Base-by-base conservation (phyloP, 441 rosid species). In the Melastoma candidum region DNA sequence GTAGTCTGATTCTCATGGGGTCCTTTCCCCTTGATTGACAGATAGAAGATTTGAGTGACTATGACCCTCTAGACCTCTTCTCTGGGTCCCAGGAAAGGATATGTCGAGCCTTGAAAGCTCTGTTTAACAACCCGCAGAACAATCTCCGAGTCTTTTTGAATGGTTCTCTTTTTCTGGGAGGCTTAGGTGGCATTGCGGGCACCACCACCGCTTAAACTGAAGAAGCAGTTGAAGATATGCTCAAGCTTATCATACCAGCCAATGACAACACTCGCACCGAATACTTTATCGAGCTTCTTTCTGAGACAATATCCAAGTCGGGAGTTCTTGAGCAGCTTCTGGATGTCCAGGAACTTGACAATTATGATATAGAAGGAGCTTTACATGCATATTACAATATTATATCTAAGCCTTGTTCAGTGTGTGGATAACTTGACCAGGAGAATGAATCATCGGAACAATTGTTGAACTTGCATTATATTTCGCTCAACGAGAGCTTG, bases 311-410 rank as follows among this genome's bases (percentile, higher is more conserved):
- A 52, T 67, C 62, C 54, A 63, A 48, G 56, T 83, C 90, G 43
- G 64, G 75, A 65, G 87, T 84, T 32, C 59, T 93, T 48, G 72
- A 86, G 65, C 77, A 29, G 51, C 97, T 88, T 67, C 90, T 88
- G 26, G 76, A 78, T 65, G 83, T 75, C 46, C 98, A 89, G 75
- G 89, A 72, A 71, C 90, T 78, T 11, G 98, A 93, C 63, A 51
- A 27, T 53, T 56, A 60, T 46, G 96, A 93, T 60, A 73, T 84
- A 57, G 97, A 93, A 72, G 98, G 96, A 60, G 97, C 80, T 12
- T 81, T 93, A 73, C 99, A 93, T 80, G 80, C 72, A n/a, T 93
- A 89, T 51, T 89, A 86, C 60, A 58, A 86, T 61, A 41, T 80
- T 46, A 66, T 80, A 54, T 78, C 81, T 61, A 79, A 76, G 61